Conservation (phyloP, 164 flowering plant genomes). For the Cinnamomum chago region DNA sequence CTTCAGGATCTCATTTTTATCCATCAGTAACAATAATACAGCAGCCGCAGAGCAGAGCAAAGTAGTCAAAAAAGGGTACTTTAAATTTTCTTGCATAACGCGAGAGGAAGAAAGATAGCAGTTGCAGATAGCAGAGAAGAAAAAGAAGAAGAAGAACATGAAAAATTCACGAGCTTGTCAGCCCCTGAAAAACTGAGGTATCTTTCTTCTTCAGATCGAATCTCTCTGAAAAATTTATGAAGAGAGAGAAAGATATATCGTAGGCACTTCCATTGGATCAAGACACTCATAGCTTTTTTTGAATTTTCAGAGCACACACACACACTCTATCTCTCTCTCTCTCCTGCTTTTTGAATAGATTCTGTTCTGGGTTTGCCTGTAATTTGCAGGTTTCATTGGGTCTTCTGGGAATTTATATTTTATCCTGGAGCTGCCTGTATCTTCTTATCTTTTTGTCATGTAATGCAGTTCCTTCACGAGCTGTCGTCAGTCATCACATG, state of each 20-base stretch:
- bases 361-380: neutral
- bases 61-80: neutral
- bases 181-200: conserved; percentile 34
- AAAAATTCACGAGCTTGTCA: conserved; percentile 43
- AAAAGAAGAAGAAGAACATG: conserved; percentile 3
- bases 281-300: neutral
- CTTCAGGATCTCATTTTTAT: too few species aligned
- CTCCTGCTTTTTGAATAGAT: conserved; percentile 16
- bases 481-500: conserved; percentile 33
- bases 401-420: conserved; percentile 2
- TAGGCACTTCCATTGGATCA: neutral
- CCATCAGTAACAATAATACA: neutral
- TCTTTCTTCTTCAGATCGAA: conserved; percentile 33
- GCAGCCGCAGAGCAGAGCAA: neutral
- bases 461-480: conserved; percentile 66
- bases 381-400: neutral
- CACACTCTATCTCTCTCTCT: neutral
- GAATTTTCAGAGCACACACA: too few species aligned
- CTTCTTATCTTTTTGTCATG: conserved; percentile 51
- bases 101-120: neutral
- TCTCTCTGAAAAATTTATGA: conserved; percentile 41
- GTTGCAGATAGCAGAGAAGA: conserved; percentile 1
- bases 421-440: conserved; percentile 37
- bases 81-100: too few species aligned
- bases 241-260: conserved; percentile 4